These are phyloP conservation scores for Anaeromyces robustus DNA, from an alignment of 192 early-diverging fungal species.

Conservation along the genomic window DNA sequence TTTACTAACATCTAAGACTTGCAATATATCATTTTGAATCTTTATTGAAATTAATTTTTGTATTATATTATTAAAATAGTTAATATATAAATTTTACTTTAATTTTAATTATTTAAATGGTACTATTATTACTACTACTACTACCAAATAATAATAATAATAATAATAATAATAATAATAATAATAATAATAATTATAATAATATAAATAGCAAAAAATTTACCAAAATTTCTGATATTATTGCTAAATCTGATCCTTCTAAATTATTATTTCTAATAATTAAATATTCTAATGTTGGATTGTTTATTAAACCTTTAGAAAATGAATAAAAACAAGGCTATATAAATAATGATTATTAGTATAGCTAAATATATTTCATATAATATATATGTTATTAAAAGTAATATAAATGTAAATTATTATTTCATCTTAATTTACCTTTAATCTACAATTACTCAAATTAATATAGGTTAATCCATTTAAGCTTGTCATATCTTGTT, in stretches of 20 bases:
- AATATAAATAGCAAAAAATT: too few species aligned
- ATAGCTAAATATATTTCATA: too few species aligned
- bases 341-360: too few species aligned
- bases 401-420: too few species aligned
- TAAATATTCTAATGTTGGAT: not conserved
- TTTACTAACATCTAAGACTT: not conserved
- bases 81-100: too few species aligned
- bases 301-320: not conserved
- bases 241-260: not conserved
- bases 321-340: not conserved
- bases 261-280: not conserved
- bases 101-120: too few species aligned
- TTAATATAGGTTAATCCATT: not conserved
- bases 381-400: too few species aligned
- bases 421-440: not conserved
- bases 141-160: too few species aligned
- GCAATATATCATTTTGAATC: not conserved
- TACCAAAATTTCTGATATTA: not conserved
- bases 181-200: too few species aligned
- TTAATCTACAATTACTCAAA: not conserved
- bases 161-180: too few species aligned
- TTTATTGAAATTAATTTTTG: not conserved
- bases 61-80: too few species aligned
- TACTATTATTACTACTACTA: too few species aligned
- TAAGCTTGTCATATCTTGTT: not conserved